phyloP scores from a whole-genome alignment of 306 rosid genomes.

The Cotoneaster glaucophyllus region DNA sequence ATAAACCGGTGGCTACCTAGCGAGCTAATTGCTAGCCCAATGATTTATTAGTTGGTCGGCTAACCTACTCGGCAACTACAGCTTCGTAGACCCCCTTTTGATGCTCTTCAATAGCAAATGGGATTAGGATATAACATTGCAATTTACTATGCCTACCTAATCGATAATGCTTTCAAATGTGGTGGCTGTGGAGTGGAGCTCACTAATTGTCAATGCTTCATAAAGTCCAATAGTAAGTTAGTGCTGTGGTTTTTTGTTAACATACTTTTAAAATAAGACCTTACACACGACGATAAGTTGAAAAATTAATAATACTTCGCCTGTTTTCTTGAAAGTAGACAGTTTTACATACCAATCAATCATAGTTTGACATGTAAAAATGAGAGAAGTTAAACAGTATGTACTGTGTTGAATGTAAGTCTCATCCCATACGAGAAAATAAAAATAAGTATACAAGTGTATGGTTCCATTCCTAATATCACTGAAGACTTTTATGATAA shows the following conservation, averaged over 20 bases:
- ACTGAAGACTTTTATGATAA: no score
- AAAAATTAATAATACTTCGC: no score
- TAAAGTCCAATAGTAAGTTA: no score
- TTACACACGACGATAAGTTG: no score
- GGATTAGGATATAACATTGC: neutral
- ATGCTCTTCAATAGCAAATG: neutral
- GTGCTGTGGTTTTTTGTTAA: no score
- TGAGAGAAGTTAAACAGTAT: no score
- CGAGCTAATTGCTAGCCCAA: neutral
- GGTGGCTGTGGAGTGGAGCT: neutral
- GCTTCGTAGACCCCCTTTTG: neutral
- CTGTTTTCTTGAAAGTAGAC: no score
- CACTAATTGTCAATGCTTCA: neutral
- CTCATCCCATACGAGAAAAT: no score
- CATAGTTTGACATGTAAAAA: neutral
- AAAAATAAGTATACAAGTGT: no score
- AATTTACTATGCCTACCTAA: neutral
- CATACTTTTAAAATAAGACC: no score
- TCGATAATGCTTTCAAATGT: neutral
- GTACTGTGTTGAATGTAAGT: no score
- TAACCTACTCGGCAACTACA: slow-evolving; percentile 2
- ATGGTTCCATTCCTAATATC: no score
- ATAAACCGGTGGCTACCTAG: neutral
- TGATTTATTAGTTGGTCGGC: slow-evolving; percentile 17
- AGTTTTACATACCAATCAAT: neutral